Evolutionary conservation across 2,329 filamentous ascomycete genomes (phyloP).

Genomic region (Leptographium galeiforme): DNA sequence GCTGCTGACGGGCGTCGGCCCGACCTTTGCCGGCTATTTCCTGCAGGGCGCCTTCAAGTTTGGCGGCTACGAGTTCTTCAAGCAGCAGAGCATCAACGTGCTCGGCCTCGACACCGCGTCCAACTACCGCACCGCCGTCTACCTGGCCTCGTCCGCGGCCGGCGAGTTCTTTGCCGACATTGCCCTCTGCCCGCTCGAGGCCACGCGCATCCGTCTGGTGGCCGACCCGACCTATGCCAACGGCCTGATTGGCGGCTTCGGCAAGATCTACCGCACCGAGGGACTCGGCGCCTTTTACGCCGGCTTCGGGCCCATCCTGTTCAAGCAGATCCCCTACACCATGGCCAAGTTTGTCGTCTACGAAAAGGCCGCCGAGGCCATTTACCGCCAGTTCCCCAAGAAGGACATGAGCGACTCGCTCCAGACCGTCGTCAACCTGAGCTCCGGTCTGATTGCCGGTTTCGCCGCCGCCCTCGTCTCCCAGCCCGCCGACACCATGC

Average conservation of each 20-base stretch:
- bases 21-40: slow-evolving; percentile 71
- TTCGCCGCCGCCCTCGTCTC: slow-evolving; percentile 70
- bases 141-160: slow-evolving; percentile 47
- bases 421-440: slow-evolving; percentile 59
- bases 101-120: slow-evolving; percentile 57
- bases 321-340: slow-evolving; percentile 77
- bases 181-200: slow-evolving; percentile 72
- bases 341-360: slow-evolving; percentile 83
- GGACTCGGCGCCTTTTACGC: slow-evolving; percentile 69
- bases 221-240: slow-evolving; percentile 64
- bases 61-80: slow-evolving; percentile 81
- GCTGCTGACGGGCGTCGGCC: slow-evolving; percentile 64
- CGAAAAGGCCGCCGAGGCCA: slow-evolving; percentile 62
- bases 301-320: slow-evolving; percentile 65
- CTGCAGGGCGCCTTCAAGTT: slow-evolving; percentile 80
- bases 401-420: slow-evolving; percentile 43
- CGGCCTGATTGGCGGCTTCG: slow-evolving; percentile 58
- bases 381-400: slow-evolving; percentile 56
- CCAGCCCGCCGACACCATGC: slow-evolving; percentile 77
- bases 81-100: slow-evolving; percentile 64
- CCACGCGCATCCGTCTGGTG: slow-evolving; percentile 73
- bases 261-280: slow-evolving; percentile 61
- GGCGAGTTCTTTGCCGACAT: slow-evolving; percentile 54
- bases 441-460: slow-evolving; percentile 37
- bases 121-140: slow-evolving; percentile 60